Percentiles rank a stretch among this genome's conserved stretches.
Evolutionary conservation across 2,329 filamentous ascomycete species (phyloP).

Genomic region (Alternaria hordeiaustralica): DNA sequence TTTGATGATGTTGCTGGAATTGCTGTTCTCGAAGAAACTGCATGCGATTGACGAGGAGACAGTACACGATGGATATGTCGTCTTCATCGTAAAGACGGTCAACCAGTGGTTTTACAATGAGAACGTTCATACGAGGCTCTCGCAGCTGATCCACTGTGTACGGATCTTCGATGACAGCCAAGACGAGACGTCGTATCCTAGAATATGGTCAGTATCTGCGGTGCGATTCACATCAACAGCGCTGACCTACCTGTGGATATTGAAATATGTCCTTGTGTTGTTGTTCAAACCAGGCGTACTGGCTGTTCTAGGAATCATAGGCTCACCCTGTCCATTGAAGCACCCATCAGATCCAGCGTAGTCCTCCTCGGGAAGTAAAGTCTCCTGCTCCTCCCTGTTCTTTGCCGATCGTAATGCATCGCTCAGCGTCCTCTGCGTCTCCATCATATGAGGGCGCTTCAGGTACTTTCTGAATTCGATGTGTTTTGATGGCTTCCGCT

Average conservation of each 20-base stretch:
- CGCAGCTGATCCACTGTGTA: slow-evolving; percentile 78
- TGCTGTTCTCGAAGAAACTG: slow-evolving; percentile 81
- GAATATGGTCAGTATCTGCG: slow-evolving; percentile 1
- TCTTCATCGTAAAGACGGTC: slow-evolving; percentile 80
- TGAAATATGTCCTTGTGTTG: slow-evolving; percentile 75
- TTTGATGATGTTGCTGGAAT: slow-evolving; percentile 77
- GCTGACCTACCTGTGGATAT: slow-evolving; percentile 67
- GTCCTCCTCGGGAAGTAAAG: slow-evolving; percentile 53
- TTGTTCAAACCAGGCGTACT: slow-evolving; percentile 63
- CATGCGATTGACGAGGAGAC: slow-evolving; percentile 79
- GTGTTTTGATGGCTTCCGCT: slow-evolving; percentile 31
- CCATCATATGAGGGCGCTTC: slow-evolving; percentile 40
- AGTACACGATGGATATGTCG: slow-evolving; percentile 85
- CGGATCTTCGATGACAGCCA: slow-evolving; percentile 64
- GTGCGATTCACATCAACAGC: neutral
- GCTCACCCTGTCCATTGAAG: slow-evolving; percentile 46
- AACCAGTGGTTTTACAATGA: slow-evolving; percentile 80
- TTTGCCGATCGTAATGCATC: slow-evolving; percentile 50
- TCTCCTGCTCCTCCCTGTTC: slow-evolving; percentile 57
- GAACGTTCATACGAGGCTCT: slow-evolving; percentile 80
- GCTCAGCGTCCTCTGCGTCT: slow-evolving; percentile 44
- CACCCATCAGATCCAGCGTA: slow-evolving; percentile 56
- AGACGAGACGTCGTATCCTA: slow-evolving; percentile 53
- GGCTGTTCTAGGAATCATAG: slow-evolving; percentile 46
- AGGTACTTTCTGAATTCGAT: slow-evolving; percentile 44